A percentile compares a stretch with the other conserved stretches of the same genome.
Conservation (phyloP, 108 stramenopile species). For the Bacterosira constricta region DNA sequence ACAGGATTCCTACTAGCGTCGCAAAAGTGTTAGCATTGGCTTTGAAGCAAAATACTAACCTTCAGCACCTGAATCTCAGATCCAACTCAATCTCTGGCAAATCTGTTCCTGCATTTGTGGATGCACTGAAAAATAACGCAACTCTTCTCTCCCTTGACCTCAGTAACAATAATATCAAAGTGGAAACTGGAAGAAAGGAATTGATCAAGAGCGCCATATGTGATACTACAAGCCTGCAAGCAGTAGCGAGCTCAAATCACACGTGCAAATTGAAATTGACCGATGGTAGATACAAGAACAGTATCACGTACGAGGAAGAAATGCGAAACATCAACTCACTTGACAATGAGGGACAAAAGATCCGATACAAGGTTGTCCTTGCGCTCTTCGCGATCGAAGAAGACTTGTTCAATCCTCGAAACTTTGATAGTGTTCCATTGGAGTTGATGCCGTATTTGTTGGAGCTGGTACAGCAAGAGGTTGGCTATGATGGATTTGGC, state of each 20-base stretch:
- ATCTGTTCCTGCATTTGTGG: background rate
- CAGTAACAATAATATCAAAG: background rate
- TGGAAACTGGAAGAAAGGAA: background rate
- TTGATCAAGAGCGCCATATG: constrained; percentile 1
- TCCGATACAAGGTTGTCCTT: constrained; percentile 8
- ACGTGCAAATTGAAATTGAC: constrained; percentile 10
- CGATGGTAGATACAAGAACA: background rate
- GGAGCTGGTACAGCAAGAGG: constrained; percentile 11
- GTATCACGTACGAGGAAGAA: background rate
- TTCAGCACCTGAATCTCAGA: constrained; percentile 16
- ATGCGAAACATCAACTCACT: constrained; percentile 7
- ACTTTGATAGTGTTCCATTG: constrained; percentile 1
- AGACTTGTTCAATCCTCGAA: constrained; percentile 3
- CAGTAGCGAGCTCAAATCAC: constrained; percentile 20
- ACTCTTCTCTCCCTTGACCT: constrained; percentile 11
- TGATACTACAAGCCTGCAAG: constrained; percentile 8
- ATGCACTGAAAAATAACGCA: constrained; percentile 16
- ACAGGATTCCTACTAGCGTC: background rate
- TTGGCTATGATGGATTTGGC: constrained; percentile 1
- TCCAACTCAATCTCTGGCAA: background rate
- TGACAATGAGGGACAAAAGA: constrained; percentile 14
- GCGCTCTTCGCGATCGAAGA: background rate
- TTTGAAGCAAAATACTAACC: constrained; percentile 5
- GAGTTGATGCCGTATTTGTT: constrained; percentile 18
- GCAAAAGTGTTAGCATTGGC: background rate